These are phyloP conservation scores for Parathielavia appendiculata DNA, from an alignment of 495 filamentous ascomycete species.

Conservation along the genomic window DNA sequence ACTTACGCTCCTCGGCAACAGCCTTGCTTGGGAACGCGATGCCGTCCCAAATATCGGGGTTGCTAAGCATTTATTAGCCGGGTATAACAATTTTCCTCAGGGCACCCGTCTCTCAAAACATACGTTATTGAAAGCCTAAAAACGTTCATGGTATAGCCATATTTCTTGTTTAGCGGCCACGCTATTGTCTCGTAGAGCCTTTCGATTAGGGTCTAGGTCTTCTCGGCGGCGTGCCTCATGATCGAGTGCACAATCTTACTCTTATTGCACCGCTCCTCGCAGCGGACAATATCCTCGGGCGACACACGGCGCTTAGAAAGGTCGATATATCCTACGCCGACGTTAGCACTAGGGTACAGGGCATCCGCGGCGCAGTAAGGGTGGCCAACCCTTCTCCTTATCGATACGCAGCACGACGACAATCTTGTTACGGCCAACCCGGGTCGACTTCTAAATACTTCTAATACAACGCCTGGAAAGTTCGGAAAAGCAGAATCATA, in stretches of 20 bases:
- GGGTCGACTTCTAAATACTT: constrained; percentile 97
- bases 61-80: constrained; percentile 46
- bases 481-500: constrained; percentile 97
- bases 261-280: constrained; percentile 99
- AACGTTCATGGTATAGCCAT: constrained; percentile 91
- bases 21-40: constrained; percentile 79
- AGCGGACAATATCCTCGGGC: constrained; percentile 94
- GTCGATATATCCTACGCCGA: constrained; percentile 72
- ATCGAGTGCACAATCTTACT: constrained; percentile 98
- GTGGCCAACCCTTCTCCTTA: constrained; percentile 77
- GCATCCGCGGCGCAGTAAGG: neutral
- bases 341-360: constrained; percentile 41
- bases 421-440: constrained; percentile 95
- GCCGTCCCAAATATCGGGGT: constrained; percentile 92
- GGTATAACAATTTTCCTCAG: no score
- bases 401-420: constrained; percentile 97
- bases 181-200: constrained; percentile 86
- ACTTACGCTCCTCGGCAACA: constrained; percentile 80
- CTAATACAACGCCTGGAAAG: constrained; percentile 93
- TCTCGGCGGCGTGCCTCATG: constrained; percentile 96
- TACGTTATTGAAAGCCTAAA: constrained; percentile 99
- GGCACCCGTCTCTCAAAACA: constrained; percentile 23
- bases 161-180: constrained; percentile 97
- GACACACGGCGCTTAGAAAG: constrained; percentile 96
- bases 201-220: constrained; percentile 89